phyloP scores from a whole-genome alignment of 495 filamentous ascomycete genomes.

The Penicillium samsonianum region DNA sequence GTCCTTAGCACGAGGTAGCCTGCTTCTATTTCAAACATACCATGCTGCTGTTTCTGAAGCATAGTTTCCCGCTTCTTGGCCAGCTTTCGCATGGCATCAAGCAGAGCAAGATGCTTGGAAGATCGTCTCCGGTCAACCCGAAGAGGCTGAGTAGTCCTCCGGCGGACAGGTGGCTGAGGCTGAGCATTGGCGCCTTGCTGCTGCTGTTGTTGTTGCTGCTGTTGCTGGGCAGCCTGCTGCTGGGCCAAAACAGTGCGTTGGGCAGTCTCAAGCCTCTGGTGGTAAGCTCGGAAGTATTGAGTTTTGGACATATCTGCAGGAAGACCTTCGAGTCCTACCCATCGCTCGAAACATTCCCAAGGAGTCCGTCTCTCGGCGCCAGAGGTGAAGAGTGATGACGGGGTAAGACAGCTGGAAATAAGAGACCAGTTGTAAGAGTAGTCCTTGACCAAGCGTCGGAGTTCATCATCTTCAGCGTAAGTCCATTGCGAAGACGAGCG shows the following conservation, averaged over 20 bases:
- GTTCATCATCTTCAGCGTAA: constrained; percentile 81
- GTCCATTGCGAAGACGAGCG: constrained; percentile 89
- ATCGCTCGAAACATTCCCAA: constrained; percentile 98
- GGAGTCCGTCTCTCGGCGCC: constrained; percentile 88
- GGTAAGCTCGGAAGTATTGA: constrained; percentile 85
- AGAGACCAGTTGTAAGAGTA: constrained; percentile 97
- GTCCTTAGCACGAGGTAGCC: constrained; percentile 13
- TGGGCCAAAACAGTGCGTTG: constrained; percentile 65
- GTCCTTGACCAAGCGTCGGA: constrained; percentile 81
- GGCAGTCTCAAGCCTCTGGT: constrained; percentile 75
- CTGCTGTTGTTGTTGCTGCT: constrained; percentile 59
- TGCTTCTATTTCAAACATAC: constrained; percentile 37
- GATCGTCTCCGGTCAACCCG: constrained; percentile 84
- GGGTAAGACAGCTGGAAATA: constrained; percentile 74
- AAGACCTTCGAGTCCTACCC: constrained; percentile 85
- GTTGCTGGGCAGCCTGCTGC: constrained; percentile 56
- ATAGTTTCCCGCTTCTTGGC: constrained; percentile 89
- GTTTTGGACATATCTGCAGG: constrained; percentile 91
- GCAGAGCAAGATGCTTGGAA: constrained; percentile 78
- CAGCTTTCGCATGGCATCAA: constrained; percentile 93
- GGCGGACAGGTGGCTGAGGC: constrained; percentile 57
- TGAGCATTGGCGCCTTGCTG: constrained; percentile 54
- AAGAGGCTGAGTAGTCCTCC: constrained; percentile 69
- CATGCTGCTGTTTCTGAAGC: constrained; percentile 82
- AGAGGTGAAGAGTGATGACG: constrained; percentile 74